These are phyloP conservation scores for Orbilia blumenaviensis DNA, from an alignment of 2,329 filamentous ascomycete genomes.

Conservation along the genomic window DNA sequence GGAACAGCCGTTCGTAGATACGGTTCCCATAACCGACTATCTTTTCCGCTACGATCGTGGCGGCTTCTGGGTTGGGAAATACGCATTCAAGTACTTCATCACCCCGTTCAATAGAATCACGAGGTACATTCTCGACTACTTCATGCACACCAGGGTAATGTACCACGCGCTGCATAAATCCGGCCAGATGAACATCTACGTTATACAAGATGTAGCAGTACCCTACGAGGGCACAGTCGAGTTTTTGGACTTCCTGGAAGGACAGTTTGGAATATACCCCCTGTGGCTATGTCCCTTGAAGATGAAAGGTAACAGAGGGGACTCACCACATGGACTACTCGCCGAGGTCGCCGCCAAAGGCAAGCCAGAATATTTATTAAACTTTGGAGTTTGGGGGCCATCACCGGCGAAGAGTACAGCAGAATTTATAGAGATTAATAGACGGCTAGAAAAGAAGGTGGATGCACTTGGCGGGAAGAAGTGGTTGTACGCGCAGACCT, in stretches of 20 bases:
- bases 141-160: slow-evolving; percentile 72
- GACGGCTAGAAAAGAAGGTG: slow-evolving; percentile 70
- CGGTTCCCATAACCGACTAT: slow-evolving; percentile 72
- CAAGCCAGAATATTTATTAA: slow-evolving; percentile 64
- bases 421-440: slow-evolving; percentile 68
- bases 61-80: slow-evolving; percentile 73
- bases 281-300: slow-evolving; percentile 69
- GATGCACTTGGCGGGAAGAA: slow-evolving; percentile 72
- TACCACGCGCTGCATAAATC: slow-evolving; percentile 73
- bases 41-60: slow-evolving; percentile 77
- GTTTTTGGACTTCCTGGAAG: slow-evolving; percentile 62
- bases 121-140: slow-evolving; percentile 69
- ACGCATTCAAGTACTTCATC: slow-evolving; percentile 72
- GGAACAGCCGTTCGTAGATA: slow-evolving; percentile 62
- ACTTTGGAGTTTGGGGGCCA: slow-evolving; percentile 72
- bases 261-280: slow-evolving; percentile 65
- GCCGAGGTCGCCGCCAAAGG: slow-evolving; percentile 59
- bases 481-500: slow-evolving; percentile 75
- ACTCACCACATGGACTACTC: slow-evolving; percentile 65
- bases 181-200: slow-evolving; percentile 65
- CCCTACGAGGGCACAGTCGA: slow-evolving; percentile 32
- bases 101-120: slow-evolving; percentile 73
- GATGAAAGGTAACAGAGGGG: slow-evolving; percentile 62
- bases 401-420: slow-evolving; percentile 60
- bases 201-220: slow-evolving; percentile 53